These are phyloP conservation scores for Phaeomoniella chlamydospora DNA, from an alignment of 2,329 filamentous ascomycete species.

Conservation along the genomic window DNA sequence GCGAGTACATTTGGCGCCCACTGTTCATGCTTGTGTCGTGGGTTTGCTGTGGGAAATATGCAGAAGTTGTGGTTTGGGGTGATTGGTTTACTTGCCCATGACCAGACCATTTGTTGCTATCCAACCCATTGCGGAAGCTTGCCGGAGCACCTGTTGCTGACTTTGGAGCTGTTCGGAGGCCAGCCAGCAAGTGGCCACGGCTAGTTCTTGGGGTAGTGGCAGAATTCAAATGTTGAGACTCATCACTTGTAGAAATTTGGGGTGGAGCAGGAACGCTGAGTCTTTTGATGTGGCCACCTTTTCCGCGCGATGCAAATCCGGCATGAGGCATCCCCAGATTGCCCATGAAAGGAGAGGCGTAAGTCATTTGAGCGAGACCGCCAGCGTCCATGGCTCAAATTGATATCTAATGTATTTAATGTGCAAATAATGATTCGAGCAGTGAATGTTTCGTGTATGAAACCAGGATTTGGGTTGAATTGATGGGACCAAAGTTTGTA, in stretches of 20 bases:
- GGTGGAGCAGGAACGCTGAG: constrained; percentile 59
- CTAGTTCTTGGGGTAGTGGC: constrained; percentile 79
- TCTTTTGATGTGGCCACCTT: constrained; percentile 79
- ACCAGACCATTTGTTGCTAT: constrained; percentile 28
- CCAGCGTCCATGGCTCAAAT: constrained; percentile 61
- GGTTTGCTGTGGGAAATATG: constrained; percentile 34
- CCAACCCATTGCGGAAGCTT: constrained; percentile 35
- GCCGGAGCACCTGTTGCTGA: constrained; percentile 58
- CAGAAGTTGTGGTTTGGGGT: constrained; percentile 45
- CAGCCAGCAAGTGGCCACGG: constrained; percentile 85
- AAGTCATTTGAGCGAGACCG: constrained; percentile 99
- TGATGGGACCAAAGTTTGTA: too few relatives aligned
- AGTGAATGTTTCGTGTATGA: too few relatives aligned
- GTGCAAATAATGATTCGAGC: background rate
- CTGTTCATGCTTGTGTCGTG: constrained; percentile 23
- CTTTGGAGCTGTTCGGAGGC: constrained; percentile 86
- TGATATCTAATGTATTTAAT: background rate
- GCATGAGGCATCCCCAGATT: constrained; percentile 62
- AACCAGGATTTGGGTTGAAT: too few relatives aligned
- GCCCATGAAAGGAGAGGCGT: constrained; percentile 59
- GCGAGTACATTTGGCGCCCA: constrained; percentile 46
- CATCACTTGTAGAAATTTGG: constrained; percentile 55
- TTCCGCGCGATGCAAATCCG: constrained; percentile 72
- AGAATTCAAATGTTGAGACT: constrained; percentile 49
- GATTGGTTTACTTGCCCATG: constrained; percentile 29